Percentiles rank a stretch among this genome's conserved stretches.
Evolutionary conservation across 164 flowering plant genomes (phyloP).

Genomic region (Sedum album): DNA sequence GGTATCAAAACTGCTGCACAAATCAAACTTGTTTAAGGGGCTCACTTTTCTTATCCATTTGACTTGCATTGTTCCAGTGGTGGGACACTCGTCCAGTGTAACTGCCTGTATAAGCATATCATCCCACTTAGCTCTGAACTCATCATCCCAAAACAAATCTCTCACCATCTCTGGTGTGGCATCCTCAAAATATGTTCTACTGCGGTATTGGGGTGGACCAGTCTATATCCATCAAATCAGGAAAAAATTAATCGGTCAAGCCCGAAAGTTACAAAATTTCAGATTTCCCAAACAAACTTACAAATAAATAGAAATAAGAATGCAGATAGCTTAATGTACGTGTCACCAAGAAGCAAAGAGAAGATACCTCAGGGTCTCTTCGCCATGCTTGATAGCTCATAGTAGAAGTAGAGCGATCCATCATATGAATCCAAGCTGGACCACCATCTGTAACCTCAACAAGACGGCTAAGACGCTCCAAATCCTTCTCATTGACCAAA

Average conservation of each 20-base stretch:
- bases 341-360: no score
- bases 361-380: slow-evolving; percentile 51
- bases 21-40: background rate
- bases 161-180: slow-evolving; percentile 62
- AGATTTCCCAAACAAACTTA: no score
- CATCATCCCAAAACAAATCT: slow-evolving; percentile 90
- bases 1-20: background rate
- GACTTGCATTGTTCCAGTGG: slow-evolving; percentile 58
- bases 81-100: slow-evolving; percentile 47
- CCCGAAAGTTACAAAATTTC: no score
- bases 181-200: slow-evolving; percentile 57
- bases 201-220: slow-evolving; percentile 74
- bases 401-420: slow-evolving; percentile 42
- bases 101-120: slow-evolving; percentile 48
- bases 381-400: slow-evolving; percentile 60
- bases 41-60: slow-evolving; percentile 75
- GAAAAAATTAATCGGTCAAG: slow-evolving; percentile 6
- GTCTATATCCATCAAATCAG: slow-evolving; percentile 19
- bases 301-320: no score
- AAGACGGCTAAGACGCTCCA: slow-evolving; percentile 34
- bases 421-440: slow-evolving; percentile 57
- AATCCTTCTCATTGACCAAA: slow-evolving; percentile 28
- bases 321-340: no score
- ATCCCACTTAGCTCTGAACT: slow-evolving; percentile 61
- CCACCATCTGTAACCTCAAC: slow-evolving; percentile 60